These are phyloP conservation scores for Boletus holoroseus DNA, from an alignment of 1,284 basidiomycete genomes.

Conservation along the genomic window DNA sequence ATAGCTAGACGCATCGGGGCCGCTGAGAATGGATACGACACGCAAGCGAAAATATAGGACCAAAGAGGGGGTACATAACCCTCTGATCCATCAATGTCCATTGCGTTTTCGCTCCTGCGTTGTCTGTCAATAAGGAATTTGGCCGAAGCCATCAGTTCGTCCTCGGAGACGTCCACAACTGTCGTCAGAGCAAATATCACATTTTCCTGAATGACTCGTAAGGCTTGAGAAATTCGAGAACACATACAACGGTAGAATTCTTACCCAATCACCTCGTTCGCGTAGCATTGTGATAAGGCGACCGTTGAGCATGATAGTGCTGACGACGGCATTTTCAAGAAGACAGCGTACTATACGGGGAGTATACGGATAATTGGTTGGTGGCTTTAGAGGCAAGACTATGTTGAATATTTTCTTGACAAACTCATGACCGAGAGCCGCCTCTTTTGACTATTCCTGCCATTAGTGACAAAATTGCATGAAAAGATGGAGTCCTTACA, in stretches of 20 bases:
- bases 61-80: conserved; percentile 41
- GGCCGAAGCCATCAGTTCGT: conserved; percentile 51
- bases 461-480: neutral
- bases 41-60: conserved; percentile 46
- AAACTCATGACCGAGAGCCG: conserved; percentile 44
- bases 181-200: conserved; percentile 47
- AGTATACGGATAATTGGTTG: conserved; percentile 30
- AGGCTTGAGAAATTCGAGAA: neutral
- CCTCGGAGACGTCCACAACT: conserved; percentile 59
- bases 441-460: conserved; percentile 20
- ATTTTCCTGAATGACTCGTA: conserved; percentile 41
- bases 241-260: conserved; percentile 14
- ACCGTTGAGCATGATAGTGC: conserved; percentile 53
- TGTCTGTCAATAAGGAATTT: conserved; percentile 38
- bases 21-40: conserved; percentile 50
- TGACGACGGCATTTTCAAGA: conserved; percentile 49
- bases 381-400: conserved; percentile 38
- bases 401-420: conserved; percentile 51
- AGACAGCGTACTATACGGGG: conserved; percentile 53
- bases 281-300: conserved; percentile 50
- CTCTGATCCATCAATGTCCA: conserved; percentile 51
- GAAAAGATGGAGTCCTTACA: conserved; percentile 14
- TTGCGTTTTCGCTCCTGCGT: conserved; percentile 37
- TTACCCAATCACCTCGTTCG: conserved; percentile 61
- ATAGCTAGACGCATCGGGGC: conserved; percentile 52